Percentiles rank a stretch among this genome's conserved stretches.
Conservation (phyloP, 768 basidiomycete genomes). For the Collybia mongolica region DNA sequence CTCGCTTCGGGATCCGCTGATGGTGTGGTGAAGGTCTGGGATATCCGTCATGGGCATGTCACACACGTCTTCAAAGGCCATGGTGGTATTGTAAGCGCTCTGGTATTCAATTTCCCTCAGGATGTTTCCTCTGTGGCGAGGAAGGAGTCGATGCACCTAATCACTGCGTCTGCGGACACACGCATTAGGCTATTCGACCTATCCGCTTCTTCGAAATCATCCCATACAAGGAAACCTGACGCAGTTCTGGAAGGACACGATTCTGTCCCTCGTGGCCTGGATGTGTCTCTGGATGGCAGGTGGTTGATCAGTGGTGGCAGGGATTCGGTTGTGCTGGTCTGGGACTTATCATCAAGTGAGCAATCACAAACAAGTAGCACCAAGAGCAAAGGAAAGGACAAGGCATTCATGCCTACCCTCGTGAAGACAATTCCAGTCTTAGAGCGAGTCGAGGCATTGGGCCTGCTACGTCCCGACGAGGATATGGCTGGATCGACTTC, state of each 20-base stretch:
- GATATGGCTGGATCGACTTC: constrained; percentile 42
- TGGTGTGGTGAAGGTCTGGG: constrained; percentile 97
- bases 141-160: constrained; percentile 66
- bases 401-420: constrained; percentile 52
- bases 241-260: constrained; percentile 94
- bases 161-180: constrained; percentile 92
- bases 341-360: constrained; percentile 66
- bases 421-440: constrained; percentile 79
- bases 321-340: constrained; percentile 90
- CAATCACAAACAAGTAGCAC: constrained; percentile 27
- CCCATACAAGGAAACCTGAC: constrained; percentile 60
- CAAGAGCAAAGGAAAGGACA: constrained; percentile 48
- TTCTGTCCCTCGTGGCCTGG: constrained; percentile 89
- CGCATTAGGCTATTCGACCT: constrained; percentile 92
- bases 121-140: constrained; percentile 49
- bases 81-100: constrained; percentile 93
- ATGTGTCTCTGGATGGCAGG: constrained; percentile 80
- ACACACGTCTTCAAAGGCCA: constrained; percentile 97
- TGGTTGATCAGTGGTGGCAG: constrained; percentile 91
- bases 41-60: constrained; percentile 80
- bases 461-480: constrained; percentile 58
- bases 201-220: constrained; percentile 57
- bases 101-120: constrained; percentile 79
- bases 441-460: constrained; percentile 87
- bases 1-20: constrained; percentile 96